Evolutionary conservation across 1,284 basidiomycete genomes (phyloP), one percentile per base, ranked within the genome.

Genomic region (Tilletia setariae): DNA sequence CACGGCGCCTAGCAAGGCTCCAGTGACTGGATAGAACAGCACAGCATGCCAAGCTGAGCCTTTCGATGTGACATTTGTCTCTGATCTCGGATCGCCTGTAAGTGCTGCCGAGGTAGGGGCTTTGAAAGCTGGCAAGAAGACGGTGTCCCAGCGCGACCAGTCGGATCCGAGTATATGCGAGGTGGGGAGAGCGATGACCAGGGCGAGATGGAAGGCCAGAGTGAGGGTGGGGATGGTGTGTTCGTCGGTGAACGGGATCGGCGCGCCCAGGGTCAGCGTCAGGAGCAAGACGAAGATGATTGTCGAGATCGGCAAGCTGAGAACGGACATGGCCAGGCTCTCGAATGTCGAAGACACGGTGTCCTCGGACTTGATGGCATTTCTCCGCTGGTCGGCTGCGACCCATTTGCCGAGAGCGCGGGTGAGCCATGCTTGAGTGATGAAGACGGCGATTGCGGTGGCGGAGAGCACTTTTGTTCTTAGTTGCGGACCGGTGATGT

Each of bases 361-460:
- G 25, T 23, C 53, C 53, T 59, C 11, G 25, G 53, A 25, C 9
- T 16, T 59, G 25, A 19, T 19, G 43, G 43, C 43, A 9, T 44
- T 44, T 59, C 23, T 53, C 19, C 21, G 53, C 25, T 59, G 16
- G 7, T 59, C 53, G 6, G 53, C 7, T 16, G 16, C 9, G 16
- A 59, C 32, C 53, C 53, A 59, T 30, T 59, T 59, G 23, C 53
- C 53, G 7, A 59, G 53, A 15, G 53, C 53, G n/a, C 53, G 53
- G 8, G 53, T 28, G 53, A 59, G n/a, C 19, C 25, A 59, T 59
- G 53, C 53, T 30, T 59, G 53, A 9, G 53, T 59, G 53, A 59
- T 30, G 53, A 59, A 59, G 53, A 59, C 32, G 53, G 53, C 53
- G 23, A 59, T 23, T 4, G 23, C 28, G n/a, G n/a, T 30, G n/a